Percentiles rank a stretch among this genome's conserved stretches.
Evolutionary conservation across 2,329 filamentous ascomycete species (phyloP).

Genomic region (Grosmannia clavigera): DNA sequence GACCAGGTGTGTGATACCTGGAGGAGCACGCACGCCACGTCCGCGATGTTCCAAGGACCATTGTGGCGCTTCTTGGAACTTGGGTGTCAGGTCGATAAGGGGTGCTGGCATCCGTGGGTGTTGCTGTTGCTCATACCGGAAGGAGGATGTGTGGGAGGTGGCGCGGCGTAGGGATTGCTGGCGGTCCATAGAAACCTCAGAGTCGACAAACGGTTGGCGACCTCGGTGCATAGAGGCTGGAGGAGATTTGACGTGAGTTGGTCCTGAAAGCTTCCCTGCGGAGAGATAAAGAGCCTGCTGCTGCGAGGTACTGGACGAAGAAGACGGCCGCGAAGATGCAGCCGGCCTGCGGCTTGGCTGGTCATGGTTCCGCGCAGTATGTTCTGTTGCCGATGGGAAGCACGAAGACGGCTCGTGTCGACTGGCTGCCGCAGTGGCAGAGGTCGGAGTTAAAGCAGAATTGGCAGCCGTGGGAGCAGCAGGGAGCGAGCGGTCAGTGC

Average conservation of each 20-base stretch:
- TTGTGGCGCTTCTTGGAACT: slow-evolving; percentile 52
- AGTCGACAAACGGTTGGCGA: background rate
- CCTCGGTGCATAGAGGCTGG: background rate
- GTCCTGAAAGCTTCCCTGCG: too few relatives aligned
- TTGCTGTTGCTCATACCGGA: background rate
- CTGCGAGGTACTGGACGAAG: slow-evolving; percentile 8
- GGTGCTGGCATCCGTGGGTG: slow-evolving; percentile 34
- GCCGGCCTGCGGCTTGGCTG: background rate
- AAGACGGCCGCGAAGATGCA: slow-evolving; percentile 3
- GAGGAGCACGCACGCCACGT: slow-evolving; percentile 27
- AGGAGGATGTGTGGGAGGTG: background rate
- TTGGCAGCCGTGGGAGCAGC: background rate
- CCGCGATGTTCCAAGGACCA: slow-evolving; percentile 40
- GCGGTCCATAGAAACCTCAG: background rate
- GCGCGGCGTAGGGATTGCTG: slow-evolving; percentile 2
- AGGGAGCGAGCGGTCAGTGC: background rate
- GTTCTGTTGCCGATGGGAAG: slow-evolving; percentile 25
- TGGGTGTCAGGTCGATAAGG: slow-evolving; percentile 54
- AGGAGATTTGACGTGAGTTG: background rate
- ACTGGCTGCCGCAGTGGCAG: background rate
- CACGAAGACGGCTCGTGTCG: slow-evolving; percentile 17
- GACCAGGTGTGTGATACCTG: slow-evolving; percentile 31
- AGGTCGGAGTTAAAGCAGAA: background rate
- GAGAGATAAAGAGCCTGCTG: background rate
- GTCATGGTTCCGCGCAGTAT: slow-evolving; percentile 13